Percentiles rank a stretch among this genome's conserved stretches.
Conservation (phyloP, 2,329 filamentous ascomycete genomes). For the Penicillium decumbens region DNA sequence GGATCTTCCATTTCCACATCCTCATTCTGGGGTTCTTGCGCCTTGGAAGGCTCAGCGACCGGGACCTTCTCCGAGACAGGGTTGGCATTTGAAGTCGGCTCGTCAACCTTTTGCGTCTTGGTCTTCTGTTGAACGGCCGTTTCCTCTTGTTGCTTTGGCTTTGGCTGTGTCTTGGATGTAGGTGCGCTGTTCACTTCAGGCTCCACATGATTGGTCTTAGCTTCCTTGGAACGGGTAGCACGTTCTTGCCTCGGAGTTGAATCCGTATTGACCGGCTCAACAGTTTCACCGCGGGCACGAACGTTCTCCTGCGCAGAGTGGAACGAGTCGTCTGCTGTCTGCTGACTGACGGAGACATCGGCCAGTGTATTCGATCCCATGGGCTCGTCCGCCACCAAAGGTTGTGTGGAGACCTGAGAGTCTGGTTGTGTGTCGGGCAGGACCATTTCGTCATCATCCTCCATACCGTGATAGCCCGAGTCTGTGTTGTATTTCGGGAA, state of each 20-base stretch:
- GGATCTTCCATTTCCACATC: constrained; percentile 22
- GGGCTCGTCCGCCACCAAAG: constrained; percentile 28
- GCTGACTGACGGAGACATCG: constrained; percentile 30
- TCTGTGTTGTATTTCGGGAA: constrained; percentile 42
- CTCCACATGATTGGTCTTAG: constrained; percentile 2
- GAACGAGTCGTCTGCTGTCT: constrained; percentile 45
- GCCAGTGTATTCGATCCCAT: constrained; percentile 12
- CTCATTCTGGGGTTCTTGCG: constrained; percentile 7
- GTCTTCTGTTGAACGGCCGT: not conserved
- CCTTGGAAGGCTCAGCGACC: constrained; percentile 5
- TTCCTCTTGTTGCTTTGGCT: constrained; percentile 4
- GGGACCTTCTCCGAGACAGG: constrained; percentile 18
- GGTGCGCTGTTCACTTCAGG: constrained; percentile 5
- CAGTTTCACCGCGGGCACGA: constrained; percentile 32
- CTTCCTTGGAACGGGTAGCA: constrained; percentile 6
- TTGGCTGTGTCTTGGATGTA: constrained; percentile 2
- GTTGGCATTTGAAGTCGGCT: constrained; percentile 9
- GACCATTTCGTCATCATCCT: constrained; percentile 40
- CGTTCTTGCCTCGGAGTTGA: constrained; percentile 20
- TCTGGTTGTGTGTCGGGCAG: constrained; percentile 30
- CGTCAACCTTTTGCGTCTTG: constrained; percentile 9
- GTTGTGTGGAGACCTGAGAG: constrained; percentile 33
- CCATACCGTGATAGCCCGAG: constrained; percentile 48
- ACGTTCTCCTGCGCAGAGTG: constrained; percentile 45
- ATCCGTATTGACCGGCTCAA: constrained; percentile 36